Evolutionary conservation across 2,329 filamentous ascomycete species (phyloP), one percentile per base, ranked within the genome.

Genomic region (Aspergillus floridensis): DNA sequence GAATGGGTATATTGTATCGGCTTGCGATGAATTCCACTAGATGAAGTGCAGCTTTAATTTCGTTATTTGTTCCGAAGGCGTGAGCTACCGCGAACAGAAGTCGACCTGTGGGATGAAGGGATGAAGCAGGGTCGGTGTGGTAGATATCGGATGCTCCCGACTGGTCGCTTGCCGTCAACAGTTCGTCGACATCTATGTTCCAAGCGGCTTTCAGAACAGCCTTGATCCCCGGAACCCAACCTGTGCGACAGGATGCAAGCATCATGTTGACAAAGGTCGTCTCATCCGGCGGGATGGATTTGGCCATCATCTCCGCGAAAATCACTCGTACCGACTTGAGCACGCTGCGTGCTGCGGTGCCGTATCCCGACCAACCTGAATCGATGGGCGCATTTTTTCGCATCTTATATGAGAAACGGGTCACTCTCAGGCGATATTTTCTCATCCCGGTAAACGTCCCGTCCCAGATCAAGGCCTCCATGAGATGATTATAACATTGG

Each of bases 21-120:
- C 75, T 75, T 0, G 89, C 88, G 51, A 93, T 72, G 65, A 84
- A 84, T 60, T 89, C 82, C 12, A 92, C 75, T 0, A 89, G 68
- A 46, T 83, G 80, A 26, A 88, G 68, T 12, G 85, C 89, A 1
- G 81, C 77, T 0, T 79, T 70, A 4, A 92, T 79, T 57, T 88
- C 80, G 51, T 84, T 86, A 72, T 88, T 90, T 61, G 81, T 82
- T n/a, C 88, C 84, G 63, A 88, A 90, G 1, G 81, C 79, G 68
- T 91, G 86, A 5, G 88, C 87, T n/a, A 93, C 76, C 8, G 87
- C 83, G 57, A 84, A 79, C 22, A 93, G 79, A 0, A 93, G 78
- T 2, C 78, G 76, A 7, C 72, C 63, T 0, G 83, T 85, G 2
- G 91, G 90, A 53, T 79, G 77, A 32, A 88, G 72, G 7, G 84